Base-by-base conservation (phyloP, 2,329 filamentous ascomycete genomes). In the Beauveria sp. region DNA sequence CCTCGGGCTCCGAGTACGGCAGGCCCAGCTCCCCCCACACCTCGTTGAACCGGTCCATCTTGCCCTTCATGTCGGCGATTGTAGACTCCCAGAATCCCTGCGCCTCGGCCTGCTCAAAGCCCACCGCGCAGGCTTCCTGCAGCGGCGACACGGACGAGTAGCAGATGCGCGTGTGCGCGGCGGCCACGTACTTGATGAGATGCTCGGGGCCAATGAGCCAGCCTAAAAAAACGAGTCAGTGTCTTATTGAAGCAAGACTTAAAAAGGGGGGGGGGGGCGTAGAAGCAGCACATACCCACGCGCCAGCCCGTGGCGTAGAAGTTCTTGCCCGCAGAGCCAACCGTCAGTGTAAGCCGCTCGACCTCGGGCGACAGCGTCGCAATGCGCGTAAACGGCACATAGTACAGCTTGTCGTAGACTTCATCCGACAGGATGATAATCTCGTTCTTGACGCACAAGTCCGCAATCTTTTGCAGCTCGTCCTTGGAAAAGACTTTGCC, bases 281-380 rank as follows among this genome's bases (percentile, higher is more conserved):
- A 28, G 26, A 16, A 6, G 20, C 7, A n/a, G 37, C 18, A 70
- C 78, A 20, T 67, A 78, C 79, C 84, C 5, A 97, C 92, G 62
- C 94, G 87, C 94, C 94, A 99, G 53, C 94, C 94, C 0, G 94
- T 99, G 61, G 91, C 91, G 71, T 97, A 97, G 76, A 99, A 99
- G 79, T 94, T 96, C 83, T 99, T 99, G 68, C 94, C 94, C 1
- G 92, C 94, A 0, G 92, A 96, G 22, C 94, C 94, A 34, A 99
- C 94, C 0, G 94, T 97, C 54, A 99, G 76, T 5, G 94, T 97
- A 66, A 96, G 82, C 62, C 85, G 85, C 67, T 92, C 92, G 56
- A 97, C 86, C 72, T 97, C 92, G 0, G 92, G 92, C 0, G 91
- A 96, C 20, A 99, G 79, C 0, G 92, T 97, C 26, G 91, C 91